Evolutionary conservation across 352 stramenopile species (phyloP).

Genomic region (Globisporangium orthogonon): DNA sequence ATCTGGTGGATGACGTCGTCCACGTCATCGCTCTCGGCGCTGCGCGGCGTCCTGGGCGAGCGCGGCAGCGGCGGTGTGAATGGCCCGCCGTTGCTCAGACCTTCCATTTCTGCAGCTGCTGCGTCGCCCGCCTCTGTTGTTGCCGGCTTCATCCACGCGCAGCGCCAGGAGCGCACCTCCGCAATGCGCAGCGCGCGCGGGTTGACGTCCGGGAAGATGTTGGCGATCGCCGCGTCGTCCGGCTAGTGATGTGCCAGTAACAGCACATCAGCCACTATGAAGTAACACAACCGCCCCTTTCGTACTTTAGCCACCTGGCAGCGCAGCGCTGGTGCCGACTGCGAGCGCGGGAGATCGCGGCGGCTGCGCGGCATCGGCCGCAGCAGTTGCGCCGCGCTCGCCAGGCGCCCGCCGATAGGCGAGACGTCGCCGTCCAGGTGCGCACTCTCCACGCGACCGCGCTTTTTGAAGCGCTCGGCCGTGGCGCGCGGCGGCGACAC

Average conservation of each 20-base stretch:
- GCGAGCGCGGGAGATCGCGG: slow-evolving; percentile 13
- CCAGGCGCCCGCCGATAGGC: background rate
- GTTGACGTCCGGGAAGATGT: slow-evolving; percentile 80
- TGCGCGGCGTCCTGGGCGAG: background rate
- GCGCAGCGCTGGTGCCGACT: slow-evolving; percentile 21
- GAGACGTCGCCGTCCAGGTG: slow-evolving; percentile 25
- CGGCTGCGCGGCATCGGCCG: background rate
- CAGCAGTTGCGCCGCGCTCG: background rate
- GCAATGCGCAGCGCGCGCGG: slow-evolving; percentile 72
- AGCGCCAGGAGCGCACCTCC: slow-evolving; percentile 79
- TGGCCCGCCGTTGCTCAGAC: background rate
- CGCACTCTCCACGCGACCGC: slow-evolving; percentile 59
- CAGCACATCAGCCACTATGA: background rate
- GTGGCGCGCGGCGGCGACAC: background rate
- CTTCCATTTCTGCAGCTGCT: background rate
- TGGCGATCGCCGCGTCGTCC: slow-evolving; percentile 46
- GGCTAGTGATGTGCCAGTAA: slow-evolving; percentile 9
- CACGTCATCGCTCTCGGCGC: slow-evolving; percentile 18
- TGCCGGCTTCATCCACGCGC: slow-evolving; percentile 49
- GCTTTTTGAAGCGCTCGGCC: slow-evolving; percentile 42
- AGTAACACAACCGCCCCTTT: background rate
- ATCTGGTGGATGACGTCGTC: slow-evolving; percentile 33
- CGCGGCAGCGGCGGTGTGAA: slow-evolving; percentile 6
- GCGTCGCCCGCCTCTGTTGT: no score
- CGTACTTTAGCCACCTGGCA: slow-evolving; percentile 8